These are phyloP conservation scores for Prunus persica DNA, from an alignment of 306 rosid species.

Conservation along the genomic window DNA sequence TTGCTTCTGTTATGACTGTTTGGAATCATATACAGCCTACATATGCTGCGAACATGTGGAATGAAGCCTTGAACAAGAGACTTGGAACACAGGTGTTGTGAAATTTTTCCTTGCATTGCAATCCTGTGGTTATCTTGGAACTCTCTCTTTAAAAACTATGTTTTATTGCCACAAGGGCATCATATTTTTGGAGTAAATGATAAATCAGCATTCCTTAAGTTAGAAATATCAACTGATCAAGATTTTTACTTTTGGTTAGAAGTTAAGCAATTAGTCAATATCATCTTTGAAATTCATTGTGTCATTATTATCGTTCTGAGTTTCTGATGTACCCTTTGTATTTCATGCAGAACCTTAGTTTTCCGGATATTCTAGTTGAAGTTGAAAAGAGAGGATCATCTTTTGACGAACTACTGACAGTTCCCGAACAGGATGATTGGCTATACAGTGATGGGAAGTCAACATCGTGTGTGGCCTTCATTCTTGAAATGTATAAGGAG, in stretches of 20 bases:
- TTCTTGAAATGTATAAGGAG: slow-evolving; percentile 90
- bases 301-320: not conserved
- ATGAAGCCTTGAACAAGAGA: slow-evolving; percentile 94
- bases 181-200: not conserved
- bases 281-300: not conserved
- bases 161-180: not conserved
- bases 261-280: not conserved
- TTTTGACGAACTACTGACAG: slow-evolving; percentile 74
- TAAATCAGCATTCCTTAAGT: not conserved
- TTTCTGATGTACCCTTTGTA: slow-evolving; percentile 18
- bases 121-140: not conserved
- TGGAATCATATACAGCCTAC: slow-evolving; percentile 87
- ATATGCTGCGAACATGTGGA: slow-evolving; percentile 95
- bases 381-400: slow-evolving; percentile 82
- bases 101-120: not conserved
- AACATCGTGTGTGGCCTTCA: slow-evolving; percentile 83
- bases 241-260: slow-evolving; percentile 1
- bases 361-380: slow-evolving; percentile 82
- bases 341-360: slow-evolving; percentile 65
- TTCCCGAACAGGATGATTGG: slow-evolving; percentile 98
- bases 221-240: not conserved
- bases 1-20: slow-evolving; percentile 96
- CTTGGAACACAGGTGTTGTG: slow-evolving; percentile 70
- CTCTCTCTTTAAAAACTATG: not conserved
- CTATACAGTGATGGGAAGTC: slow-evolving; percentile 85